Evolutionary conservation across 306 rosid genomes (phyloP).

Genomic region (Carpinus viminea): DNA sequence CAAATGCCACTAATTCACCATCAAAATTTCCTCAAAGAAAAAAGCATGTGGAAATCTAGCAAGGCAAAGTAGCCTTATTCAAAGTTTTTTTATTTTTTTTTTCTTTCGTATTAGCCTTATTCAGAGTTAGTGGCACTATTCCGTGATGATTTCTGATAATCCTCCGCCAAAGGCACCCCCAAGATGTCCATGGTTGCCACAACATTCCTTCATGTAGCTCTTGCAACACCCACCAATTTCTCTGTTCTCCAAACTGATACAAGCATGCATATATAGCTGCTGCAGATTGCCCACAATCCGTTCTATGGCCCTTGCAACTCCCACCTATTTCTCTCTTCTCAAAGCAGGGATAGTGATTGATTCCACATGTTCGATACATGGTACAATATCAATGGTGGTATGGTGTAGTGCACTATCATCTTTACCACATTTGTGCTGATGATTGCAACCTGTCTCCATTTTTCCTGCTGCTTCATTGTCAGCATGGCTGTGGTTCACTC

Average conservation of each 20-base stretch:
- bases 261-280: slow-evolving; percentile 35
- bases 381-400: slow-evolving; percentile 34
- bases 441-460: slow-evolving; percentile 21
- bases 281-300: slow-evolving; percentile 19
- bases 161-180: slow-evolving; percentile 50
- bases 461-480: slow-evolving; percentile 11
- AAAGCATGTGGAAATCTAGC: slow-evolving; percentile 17
- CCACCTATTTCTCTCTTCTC: slow-evolving; percentile 22
- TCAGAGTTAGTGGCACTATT: slow-evolving; percentile 35
- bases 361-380: slow-evolving; percentile 17
- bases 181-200: slow-evolving; percentile 49
- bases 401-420: slow-evolving; percentile 6
- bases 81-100: background rate
- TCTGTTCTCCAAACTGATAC: slow-evolving; percentile 58
- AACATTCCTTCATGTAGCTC: slow-evolving; percentile 84
- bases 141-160: slow-evolving; percentile 61
- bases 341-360: background rate
- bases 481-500: slow-evolving; percentile 25
- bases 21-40: slow-evolving; percentile 11
- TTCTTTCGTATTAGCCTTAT: slow-evolving; percentile 9
- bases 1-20: background rate
- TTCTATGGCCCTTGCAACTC: slow-evolving; percentile 36
- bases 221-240: slow-evolving; percentile 69
- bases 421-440: slow-evolving; percentile 8
- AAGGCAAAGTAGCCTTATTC: slow-evolving; percentile 12